Evolutionary conservation across 2,329 filamentous ascomycete genomes (phyloP).

Genomic region (Fusarium kyushuense): DNA sequence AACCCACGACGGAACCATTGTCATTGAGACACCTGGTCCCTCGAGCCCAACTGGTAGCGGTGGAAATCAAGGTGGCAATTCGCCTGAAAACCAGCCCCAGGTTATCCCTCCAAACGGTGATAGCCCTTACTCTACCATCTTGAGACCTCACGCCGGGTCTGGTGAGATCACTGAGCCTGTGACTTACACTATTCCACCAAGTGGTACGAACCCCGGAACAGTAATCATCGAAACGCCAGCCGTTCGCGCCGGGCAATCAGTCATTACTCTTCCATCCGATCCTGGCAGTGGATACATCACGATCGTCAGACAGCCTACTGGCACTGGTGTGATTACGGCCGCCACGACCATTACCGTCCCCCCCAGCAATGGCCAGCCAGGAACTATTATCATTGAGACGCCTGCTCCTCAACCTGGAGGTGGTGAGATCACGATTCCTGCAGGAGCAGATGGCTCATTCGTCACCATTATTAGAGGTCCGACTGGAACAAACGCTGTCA

Average conservation of each 20-base stretch:
- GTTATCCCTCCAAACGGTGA: constrained; percentile 26
- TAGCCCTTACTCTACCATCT: constrained; percentile 26
- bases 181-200: constrained; percentile 26
- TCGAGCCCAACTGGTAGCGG: constrained; percentile 4
- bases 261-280: constrained; percentile 34
- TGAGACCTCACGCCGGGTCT: constrained; percentile 29
- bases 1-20: constrained; percentile 29
- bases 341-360: constrained; percentile 35
- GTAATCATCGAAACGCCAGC: constrained; percentile 33
- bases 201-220: constrained; percentile 22
- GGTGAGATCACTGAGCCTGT: constrained; percentile 31
- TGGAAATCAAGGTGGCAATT: constrained; percentile 1
- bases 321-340: constrained; percentile 19
- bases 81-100: constrained; percentile 20
- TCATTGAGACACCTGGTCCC: constrained; percentile 34
- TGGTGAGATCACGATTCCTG: constrained; percentile 30
- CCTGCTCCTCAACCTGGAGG: constrained; percentile 18
- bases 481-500: constrained; percentile 26
- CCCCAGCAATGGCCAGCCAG: constrained; percentile 11
- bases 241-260: constrained; percentile 21
- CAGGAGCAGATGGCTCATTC: constrained; percentile 22
- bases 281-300: constrained; percentile 35
- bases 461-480: constrained; percentile 32
- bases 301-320: constrained; percentile 20
- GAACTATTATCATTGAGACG: constrained; percentile 37